Evolutionary conservation across 768 basidiomycete genomes (phyloP), one percentile per base, ranked within the genome.

Genomic region (Sarcomyxa edulis): DNA sequence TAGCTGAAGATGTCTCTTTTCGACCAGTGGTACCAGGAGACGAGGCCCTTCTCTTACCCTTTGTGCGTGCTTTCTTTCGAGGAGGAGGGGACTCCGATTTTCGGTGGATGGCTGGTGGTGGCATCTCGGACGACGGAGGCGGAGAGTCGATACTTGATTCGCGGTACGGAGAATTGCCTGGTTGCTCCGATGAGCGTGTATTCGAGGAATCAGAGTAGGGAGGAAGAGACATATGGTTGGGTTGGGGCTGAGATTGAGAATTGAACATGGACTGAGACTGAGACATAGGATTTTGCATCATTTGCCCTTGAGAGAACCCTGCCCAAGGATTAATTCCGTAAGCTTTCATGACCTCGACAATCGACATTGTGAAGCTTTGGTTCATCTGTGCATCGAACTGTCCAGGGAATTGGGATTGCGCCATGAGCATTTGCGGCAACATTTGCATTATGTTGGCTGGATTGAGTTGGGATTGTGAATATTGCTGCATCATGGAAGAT

Each of bases 41-140:
- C 4, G 37, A 27, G 21, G 46, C 50, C 38, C 39, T 55, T 39
- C 41, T 46, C 48, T 60, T 59, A 40, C 55, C 56, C 44, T 65
- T 61, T 24, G 24, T n/a, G 25, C 45, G 49, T 28, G 45, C 32
- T 31, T n/a, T n/a, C n/a, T n/a, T n/a, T n/a, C n/a, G n/a, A n/a
- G n/a, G n/a, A n/a, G n/a, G n/a, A n/a, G n/a, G n/a, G n/a, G n/a
- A n/a, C n/a, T n/a, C n/a, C n/a, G n/a, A n/a, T n/a, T n/a, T n/a
- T n/a, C n/a, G 50, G 51, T 28, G 33, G 14, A 7, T 21, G 14
- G 14, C 34, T 8, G 18, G 16, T 16, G 14, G 19, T 14, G 20
- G 16, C n/a, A 31, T 34, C 16, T 35, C 7, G 34, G 7, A 9
- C 28, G 28, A 30, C 28, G 28, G 28, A 4, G 28, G 8, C 28